These are phyloP conservation scores for Leccinum variicolor DNA, from an alignment of 768 basidiomycete species.

Conservation along the genomic window DNA sequence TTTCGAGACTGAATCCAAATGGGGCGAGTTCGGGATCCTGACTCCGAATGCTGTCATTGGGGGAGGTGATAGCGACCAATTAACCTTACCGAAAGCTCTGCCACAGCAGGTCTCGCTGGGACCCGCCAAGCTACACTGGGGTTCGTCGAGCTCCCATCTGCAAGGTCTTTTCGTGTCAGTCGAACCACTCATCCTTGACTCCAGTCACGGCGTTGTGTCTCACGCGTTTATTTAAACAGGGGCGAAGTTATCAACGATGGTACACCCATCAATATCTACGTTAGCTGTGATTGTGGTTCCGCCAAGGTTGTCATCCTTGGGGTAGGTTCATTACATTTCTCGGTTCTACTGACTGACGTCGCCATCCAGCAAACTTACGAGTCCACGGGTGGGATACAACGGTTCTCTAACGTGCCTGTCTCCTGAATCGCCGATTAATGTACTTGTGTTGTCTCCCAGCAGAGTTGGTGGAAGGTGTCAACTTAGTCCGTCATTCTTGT, in stretches of 20 bases:
- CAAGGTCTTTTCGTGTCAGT: too few relatives aligned
- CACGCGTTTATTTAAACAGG: background rate
- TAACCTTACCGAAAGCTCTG: background rate
- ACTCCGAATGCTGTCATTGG: background rate
- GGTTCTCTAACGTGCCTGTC: background rate
- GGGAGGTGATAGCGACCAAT: background rate
- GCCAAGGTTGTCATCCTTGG: background rate
- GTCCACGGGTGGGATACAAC: background rate
- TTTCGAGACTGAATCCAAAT: background rate
- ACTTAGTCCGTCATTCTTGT: background rate
- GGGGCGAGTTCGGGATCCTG: background rate
- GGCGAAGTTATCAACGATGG: background rate
- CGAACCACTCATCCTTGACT: too few relatives aligned
- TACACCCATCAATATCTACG: background rate
- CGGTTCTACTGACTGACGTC: background rate
- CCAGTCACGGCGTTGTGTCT: background rate
- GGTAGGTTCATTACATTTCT: background rate
- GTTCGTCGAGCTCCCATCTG: too few relatives aligned
- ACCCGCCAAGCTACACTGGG: background rate
- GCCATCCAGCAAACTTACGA: background rate
- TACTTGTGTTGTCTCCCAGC: background rate
- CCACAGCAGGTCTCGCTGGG: background rate
- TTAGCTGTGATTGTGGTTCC: background rate
- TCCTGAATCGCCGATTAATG: background rate
- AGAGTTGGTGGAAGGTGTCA: background rate